Evolutionary conservation across 78 protist species (phyloP), one percentile per base, ranked within the genome.

Genomic region (Tieghemostelium lacteum): DNA sequence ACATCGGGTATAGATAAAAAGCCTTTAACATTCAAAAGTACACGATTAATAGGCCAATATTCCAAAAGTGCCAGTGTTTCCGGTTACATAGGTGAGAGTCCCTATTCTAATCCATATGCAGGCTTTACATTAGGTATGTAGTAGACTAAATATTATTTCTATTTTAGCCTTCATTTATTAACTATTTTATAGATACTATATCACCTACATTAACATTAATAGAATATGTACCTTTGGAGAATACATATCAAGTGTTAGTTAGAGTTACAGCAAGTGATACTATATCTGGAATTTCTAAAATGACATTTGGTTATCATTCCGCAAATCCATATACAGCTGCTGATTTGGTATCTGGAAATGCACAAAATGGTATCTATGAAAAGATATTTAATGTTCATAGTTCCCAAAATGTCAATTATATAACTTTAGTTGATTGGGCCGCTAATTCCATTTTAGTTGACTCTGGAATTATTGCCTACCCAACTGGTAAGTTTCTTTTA

Each of bases 301-400:
- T 45, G n/a, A n/a, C n/a, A n/a, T n/a, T n/a, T n/a, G n/a, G n/a
- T n/a, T 45, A 45, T 45, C 10, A 6, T 14, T 45, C 52, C 6
- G 52, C 10, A 14, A 45, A 45, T 45, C n/a, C 10, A 45, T 14
- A 14, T 45, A 45, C 52, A 45, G 6, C 52, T 10, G 6, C 49
- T 14, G 77, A 71, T 71, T 31, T 71, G 22, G 77, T 71, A 31
- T 50, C 26, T 26, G 77, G 77, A 33, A 71, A 31, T 8, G 26
- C 26, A 20, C 6, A 29, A 8, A 20, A 45, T 71, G 77, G 77
- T 52, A 31, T 50, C 34, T 71, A 50, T 71, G 77, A 71, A 71
- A n/a, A 29, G 6, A 50, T 71, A 45, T 45, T 45, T 45, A 45
- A 45, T 45, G 10, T 45, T 10, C 10, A 14, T 45, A 45, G 10